These are phyloP conservation scores for Solanum tarapatanum DNA, from an alignment of 257 asterid species.

Conservation along the genomic window DNA sequence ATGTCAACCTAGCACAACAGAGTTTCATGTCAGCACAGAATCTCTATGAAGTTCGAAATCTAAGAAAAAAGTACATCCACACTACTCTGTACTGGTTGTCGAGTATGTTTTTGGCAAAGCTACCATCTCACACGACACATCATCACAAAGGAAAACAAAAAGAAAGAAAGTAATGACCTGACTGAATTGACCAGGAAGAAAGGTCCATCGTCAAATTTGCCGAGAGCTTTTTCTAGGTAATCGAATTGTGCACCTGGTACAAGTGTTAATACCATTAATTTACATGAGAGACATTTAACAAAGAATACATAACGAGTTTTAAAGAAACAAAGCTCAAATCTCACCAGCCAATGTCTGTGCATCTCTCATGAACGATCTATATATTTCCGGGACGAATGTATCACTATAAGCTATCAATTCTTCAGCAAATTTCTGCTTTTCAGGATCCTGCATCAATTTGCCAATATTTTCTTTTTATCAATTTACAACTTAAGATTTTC, in stretches of 20 bases:
- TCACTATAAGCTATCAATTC: constrained; percentile 41
- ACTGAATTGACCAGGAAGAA: constrained; percentile 64
- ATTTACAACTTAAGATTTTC: background rate
- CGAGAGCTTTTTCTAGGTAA: constrained; percentile 46
- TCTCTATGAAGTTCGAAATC: background rate
- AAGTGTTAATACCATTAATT: background rate
- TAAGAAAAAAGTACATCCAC: background rate
- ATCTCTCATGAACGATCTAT: constrained; percentile 27
- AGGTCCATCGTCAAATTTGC: constrained; percentile 43
- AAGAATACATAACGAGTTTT: background rate
- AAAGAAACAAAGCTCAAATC: background rate
- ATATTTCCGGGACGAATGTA: constrained; percentile 22
- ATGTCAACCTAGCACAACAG: constrained; percentile 36
- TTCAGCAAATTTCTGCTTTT: constrained; percentile 39
- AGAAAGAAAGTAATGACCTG: background rate
- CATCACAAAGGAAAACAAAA: background rate
- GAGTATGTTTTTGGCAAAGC: background rate
- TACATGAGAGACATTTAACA: background rate
- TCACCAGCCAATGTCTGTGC: constrained; percentile 31
- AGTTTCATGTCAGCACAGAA: background rate
- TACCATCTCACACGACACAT: background rate
- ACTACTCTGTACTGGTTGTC: background rate
- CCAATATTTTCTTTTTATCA: background rate
- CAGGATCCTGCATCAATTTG: constrained; percentile 26
- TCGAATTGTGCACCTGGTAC: constrained; percentile 19